A percentile compares a stretch with the other conserved stretches of the same genome.
These are phyloP conservation scores for Podila epigama DNA, from an alignment of 192 early-diverging fungal genomes.

Conservation along the genomic window DNA sequence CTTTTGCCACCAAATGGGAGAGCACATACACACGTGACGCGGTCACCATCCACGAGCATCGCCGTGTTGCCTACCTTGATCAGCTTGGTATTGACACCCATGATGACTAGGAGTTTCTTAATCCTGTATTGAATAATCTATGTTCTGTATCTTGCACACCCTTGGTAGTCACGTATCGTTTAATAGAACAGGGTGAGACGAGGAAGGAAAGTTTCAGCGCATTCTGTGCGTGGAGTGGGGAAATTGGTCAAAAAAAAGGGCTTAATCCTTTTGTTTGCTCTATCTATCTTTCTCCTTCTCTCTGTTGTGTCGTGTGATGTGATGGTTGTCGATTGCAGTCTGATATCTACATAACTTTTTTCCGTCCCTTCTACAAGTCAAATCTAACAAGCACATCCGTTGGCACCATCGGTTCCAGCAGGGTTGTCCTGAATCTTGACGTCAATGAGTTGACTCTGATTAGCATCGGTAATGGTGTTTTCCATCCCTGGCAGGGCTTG, in stretches of 20 bases:
- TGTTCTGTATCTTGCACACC: too few relatives aligned
- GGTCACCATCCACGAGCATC: conserved; percentile 37
- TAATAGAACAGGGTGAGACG: background rate
- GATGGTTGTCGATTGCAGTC: too few relatives aligned
- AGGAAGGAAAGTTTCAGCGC: too few relatives aligned
- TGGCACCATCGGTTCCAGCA: conserved; percentile 30
- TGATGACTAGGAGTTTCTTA: conserved; percentile 36
- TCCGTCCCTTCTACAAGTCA: background rate
- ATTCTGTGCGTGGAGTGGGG: too few relatives aligned
- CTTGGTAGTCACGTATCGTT: too few relatives aligned
- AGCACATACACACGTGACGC: conserved; percentile 30
- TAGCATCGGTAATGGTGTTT: conserved; percentile 58
- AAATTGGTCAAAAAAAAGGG: too few relatives aligned
- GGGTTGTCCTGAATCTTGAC: conserved; percentile 51
- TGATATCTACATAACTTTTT: too few relatives aligned
- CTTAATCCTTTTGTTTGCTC: background rate
- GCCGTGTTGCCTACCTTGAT: conserved; percentile 42
- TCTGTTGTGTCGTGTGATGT: too few relatives aligned
- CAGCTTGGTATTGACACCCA: conserved; percentile 40
- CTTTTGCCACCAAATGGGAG: conserved; percentile 30
- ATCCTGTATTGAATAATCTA: too few relatives aligned
- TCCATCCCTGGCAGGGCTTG: conserved; percentile 90
- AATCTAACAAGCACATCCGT: conserved; percentile 37
- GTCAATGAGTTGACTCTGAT: conserved; percentile 46
- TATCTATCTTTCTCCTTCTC: background rate